Evolutionary conservation across 768 basidiomycete species (phyloP).

Genomic region (Suillus subalutaceus): DNA sequence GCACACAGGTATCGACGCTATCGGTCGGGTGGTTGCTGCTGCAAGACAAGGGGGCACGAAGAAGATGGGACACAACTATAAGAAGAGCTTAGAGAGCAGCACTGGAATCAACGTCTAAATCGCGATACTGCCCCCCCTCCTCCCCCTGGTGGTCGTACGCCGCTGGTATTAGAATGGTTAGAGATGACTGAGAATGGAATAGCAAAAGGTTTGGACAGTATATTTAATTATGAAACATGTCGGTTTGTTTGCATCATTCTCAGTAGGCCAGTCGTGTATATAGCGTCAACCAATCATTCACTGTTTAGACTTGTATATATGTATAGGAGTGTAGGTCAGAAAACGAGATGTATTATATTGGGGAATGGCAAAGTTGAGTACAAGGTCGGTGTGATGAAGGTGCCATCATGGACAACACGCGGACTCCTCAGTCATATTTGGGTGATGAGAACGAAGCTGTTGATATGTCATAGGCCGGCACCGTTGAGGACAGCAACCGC

Average conservation of each 20-base stretch:
- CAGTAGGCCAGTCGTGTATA: background rate
- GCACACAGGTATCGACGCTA: constrained; percentile 76
- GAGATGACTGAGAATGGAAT: background rate
- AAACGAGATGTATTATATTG: background rate
- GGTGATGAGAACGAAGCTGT: constrained; percentile 18
- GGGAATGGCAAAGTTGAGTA: constrained; percentile 65
- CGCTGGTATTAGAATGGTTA: background rate
- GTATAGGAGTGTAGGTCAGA: background rate
- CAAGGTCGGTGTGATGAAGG: constrained; percentile 66
- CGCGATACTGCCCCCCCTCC: background rate
- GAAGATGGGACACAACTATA: constrained; percentile 73
- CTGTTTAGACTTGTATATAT: background rate
- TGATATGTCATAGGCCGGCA: constrained; percentile 50
- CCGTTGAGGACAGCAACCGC: constrained; percentile 49
- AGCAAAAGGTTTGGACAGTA: background rate
- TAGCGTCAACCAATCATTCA: background rate
- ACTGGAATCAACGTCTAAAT: constrained; percentile 27
- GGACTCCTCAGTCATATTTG: background rate
- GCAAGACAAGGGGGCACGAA: constrained; percentile 63
- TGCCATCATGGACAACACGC: constrained; percentile 66
- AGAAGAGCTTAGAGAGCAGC: constrained; percentile 51
- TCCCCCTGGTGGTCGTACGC: background rate
- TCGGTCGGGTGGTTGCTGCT: constrained; percentile 74
- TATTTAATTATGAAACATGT: background rate
- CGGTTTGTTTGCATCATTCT: background rate